Evolutionary conservation across 2,329 filamentous ascomycete species (phyloP), one percentile per base, ranked within the genome.

Genomic region (Pyrenophora teres): DNA sequence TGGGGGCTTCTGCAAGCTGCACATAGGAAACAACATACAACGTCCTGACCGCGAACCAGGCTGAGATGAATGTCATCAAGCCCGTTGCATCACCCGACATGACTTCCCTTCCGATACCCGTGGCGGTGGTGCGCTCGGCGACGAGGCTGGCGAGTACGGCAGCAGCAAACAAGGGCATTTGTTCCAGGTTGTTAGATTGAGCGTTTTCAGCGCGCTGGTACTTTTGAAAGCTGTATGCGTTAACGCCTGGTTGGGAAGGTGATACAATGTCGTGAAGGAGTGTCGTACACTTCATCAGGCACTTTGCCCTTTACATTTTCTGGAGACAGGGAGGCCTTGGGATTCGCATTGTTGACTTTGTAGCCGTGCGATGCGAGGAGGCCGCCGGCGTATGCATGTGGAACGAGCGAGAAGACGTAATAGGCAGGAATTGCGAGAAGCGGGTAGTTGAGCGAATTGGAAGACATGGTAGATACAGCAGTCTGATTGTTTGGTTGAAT

Each of bases 131-230:
- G 44, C 63, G 59, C 56, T 57, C 62, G n/a, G 65, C 65, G 2
- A 67, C 7, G 7, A 68, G 41, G 18, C 63, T 66, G 1, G 65
- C 61, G 8, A 68, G 45, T 1, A 68, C 48, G 2, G 65, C 65
- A 1, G 50, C 43, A 2, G 61, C 64, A 33, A 67, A 68, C 2
- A 68, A 45, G 8, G 65, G 64, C 27, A 68, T 40, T 42, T 67
- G 63, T 46, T 68, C 65, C 3, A 57, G 15, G 25, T 59, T 65
- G 47, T 68, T 68, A 21, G 51, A 54, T 13, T 67, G 64, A 1
- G 64, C 63, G 41, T 57, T 62, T 36, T 68, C 64, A 9, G 65
- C 64, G 23, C 65, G 64, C 43, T 67, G 64, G 54, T 62, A 67
- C 38, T 64, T 65, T 33, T 59, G 46, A 45, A 63, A 66, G 6